Evolutionary conservation across 345 rosid species (phyloP).

Genomic region (Camelina laxa): DNA sequence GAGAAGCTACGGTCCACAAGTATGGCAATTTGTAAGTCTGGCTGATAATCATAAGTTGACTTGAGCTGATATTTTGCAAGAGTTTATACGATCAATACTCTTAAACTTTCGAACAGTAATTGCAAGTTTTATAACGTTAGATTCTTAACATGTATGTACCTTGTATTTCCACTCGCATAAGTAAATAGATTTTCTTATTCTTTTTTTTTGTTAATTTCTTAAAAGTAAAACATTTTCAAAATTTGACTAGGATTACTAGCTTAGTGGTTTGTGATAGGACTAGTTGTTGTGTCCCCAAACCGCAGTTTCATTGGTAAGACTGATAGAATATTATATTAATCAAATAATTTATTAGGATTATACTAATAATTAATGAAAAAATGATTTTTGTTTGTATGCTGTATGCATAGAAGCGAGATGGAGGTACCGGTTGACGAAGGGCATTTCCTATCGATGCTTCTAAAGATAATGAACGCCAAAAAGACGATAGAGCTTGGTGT

Average conservation of each 20-base stretch:
- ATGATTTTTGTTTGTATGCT: not conserved
- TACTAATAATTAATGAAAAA: not conserved
- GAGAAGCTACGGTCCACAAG: constrained; percentile 47
- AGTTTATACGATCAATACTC: not conserved
- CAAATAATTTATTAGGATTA: not conserved
- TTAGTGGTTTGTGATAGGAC: not conserved
- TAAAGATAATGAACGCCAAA: constrained; percentile 52
- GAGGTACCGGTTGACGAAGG: constrained; percentile 53
- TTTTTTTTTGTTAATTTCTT: not conserved
- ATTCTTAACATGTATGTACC: not conserved
- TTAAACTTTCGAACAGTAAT: not conserved
- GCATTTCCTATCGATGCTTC: constrained; percentile 50
- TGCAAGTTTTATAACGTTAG: not conserved
- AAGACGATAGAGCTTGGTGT: constrained; percentile 62
- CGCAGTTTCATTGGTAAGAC: too few species aligned
- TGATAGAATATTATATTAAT: not conserved
- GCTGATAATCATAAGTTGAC: not conserved
- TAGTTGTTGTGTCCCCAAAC: not conserved
- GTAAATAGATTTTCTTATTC: not conserved
- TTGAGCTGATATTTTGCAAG: not conserved
- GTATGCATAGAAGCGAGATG: constrained; percentile 42
- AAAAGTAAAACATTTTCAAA: not conserved
- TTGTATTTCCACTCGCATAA: not conserved
- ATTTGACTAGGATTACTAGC: not conserved
- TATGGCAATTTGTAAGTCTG: constrained; percentile 42